Evolutionary conservation across 2,329 filamentous ascomycete species (phyloP), one percentile per base, ranked within the genome.

Genomic region (Penicillium sp.): DNA sequence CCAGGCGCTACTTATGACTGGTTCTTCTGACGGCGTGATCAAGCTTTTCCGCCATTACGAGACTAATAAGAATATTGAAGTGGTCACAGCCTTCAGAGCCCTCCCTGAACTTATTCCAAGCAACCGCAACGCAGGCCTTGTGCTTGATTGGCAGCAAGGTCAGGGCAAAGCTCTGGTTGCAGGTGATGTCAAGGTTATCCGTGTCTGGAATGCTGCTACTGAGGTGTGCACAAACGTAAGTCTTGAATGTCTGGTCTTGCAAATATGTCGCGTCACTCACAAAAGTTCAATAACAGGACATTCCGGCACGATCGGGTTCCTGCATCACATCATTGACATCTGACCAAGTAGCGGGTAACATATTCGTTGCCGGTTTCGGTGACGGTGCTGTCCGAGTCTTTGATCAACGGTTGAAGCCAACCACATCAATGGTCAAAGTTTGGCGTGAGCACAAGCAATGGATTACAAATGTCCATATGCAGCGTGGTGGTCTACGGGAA

Each of bases 141-240:
- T 97, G 27, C 95, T 97, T 72, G 93, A 99, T 74, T 99, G 94
- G 94, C 93, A 97, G 73, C 94, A 99, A 77, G 93, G 95, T n/a
- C 91, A 91, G 66, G 94, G 94, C 8, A 90, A 91, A 60, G 88
- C 96, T 8, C 83, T 99, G n/a, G 94, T 97, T 33, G 94, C 94
- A 12, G 94, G 94, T 45, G 94, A 99, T 72, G 91, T 97, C 54
- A 90, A 94, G 57, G 90, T 97, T 35, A 97, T 99, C 67, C 86
- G 93, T 37, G 91, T 97, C 35, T 99, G 94, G 94, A 94, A 95
- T 71, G 93, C 93, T 17, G 91, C 91, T 8, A 90, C 91, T 43
- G 94, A 99, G 80, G 89, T 94, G 38, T 97, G 93, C 77, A 86
- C 91, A 53, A 90, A 88, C 60, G 82, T 84, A 76, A 70, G 79